Evolutionary conservation across 305 asterid genomes (phyloP).

Genomic region (Fraxinus baroniana): DNA sequence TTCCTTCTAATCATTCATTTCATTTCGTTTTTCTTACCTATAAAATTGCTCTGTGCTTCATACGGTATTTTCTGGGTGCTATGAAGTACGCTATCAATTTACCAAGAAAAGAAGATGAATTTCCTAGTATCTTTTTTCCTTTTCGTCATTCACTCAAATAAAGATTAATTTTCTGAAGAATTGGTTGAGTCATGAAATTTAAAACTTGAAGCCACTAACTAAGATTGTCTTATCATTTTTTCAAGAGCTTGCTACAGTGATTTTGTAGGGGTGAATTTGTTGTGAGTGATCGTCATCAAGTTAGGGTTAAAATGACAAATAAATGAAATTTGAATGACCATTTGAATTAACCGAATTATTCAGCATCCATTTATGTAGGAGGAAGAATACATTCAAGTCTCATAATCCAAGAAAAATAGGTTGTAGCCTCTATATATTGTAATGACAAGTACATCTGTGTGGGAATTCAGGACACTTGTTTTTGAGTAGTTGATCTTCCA

Average conservation of each 20-base stretch:
- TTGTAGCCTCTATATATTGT: not conserved
- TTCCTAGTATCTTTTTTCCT: not conserved
- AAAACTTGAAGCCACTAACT: not conserved
- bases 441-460: not conserved
- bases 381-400: not conserved
- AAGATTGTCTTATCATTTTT: not conserved
- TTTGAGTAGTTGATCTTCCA: constrained; percentile 4
- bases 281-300: not conserved
- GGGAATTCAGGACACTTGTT: not conserved
- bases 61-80: not conserved
- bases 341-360: not conserved
- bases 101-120: not conserved
- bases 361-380: not conserved
- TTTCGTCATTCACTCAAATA: not conserved
- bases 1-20: constrained; percentile 5
- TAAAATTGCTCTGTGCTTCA: not conserved
- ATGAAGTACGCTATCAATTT: not conserved
- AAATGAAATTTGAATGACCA: not conserved
- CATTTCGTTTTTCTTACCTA: constrained; percentile 1
- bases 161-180: not conserved
- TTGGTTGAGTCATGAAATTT: not conserved
- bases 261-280: not conserved
- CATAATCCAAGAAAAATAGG: not conserved
- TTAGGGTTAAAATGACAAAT: not conserved
- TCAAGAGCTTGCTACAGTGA: not conserved